A percentile compares a stretch with the other conserved stretches of the same genome.
phyloP scores from a whole-genome alignment of 805 yeast species.

The Ogataea trehalophila region DNA sequence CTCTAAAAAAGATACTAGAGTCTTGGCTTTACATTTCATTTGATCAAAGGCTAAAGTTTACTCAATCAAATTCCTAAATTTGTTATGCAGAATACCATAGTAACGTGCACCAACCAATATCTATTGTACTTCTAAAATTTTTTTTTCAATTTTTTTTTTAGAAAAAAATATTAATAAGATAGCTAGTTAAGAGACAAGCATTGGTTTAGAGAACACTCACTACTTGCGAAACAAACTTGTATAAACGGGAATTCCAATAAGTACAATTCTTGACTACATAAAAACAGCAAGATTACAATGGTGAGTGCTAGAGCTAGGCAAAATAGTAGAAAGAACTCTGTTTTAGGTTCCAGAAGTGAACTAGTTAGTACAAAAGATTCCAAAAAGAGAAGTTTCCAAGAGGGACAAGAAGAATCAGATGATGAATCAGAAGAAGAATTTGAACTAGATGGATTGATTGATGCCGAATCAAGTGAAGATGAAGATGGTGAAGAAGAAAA shows the following conservation, averaged over 20 bases:
- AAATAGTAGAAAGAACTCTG: neutral
- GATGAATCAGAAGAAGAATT: constrained; percentile 20
- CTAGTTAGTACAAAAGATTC: neutral
- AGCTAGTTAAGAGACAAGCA: neutral
- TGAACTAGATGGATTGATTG: constrained; percentile 34
- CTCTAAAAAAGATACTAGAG: too few relatives aligned
- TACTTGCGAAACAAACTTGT: neutral
- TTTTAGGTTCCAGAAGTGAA: neutral
- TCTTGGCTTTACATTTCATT: neutral
- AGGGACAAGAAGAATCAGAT: constrained; percentile 18
- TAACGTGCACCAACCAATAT: neutral
- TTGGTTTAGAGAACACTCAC: neutral
- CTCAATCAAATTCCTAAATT: neutral
- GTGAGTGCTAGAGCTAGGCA: neutral
- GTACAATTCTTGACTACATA: neutral
- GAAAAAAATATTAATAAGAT: neutral
- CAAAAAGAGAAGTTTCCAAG: constrained; percentile 8
- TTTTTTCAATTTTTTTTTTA: neutral
- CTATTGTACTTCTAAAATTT: neutral
- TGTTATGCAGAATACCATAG: neutral
- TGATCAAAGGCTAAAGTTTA: neutral
- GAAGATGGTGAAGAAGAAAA: constrained; percentile 19
- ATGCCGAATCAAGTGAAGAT: constrained; percentile 38
- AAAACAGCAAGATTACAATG: neutral
- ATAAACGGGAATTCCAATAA: neutral